These are phyloP conservation scores for Shiraia bambusicola DNA, from an alignment of 2,329 filamentous ascomycete genomes.

Conservation along the genomic window DNA sequence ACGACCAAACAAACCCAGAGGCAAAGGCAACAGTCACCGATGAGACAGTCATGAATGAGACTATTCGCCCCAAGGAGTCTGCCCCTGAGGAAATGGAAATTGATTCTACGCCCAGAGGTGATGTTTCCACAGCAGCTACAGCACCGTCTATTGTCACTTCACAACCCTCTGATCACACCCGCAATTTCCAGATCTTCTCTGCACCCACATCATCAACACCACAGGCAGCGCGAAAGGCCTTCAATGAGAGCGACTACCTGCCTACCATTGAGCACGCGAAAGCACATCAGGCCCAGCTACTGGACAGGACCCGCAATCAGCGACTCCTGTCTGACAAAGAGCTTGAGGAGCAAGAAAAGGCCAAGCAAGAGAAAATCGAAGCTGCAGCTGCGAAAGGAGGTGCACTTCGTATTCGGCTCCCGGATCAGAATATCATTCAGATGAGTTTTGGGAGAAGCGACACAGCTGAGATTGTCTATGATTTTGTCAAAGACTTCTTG, in stretches of 20 bases:
- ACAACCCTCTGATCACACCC: conserved; percentile 18
- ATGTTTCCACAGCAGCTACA: conserved; percentile 15
- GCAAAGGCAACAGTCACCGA: conserved; percentile 26
- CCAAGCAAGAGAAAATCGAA: conserved; percentile 92
- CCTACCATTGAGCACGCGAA: conserved; percentile 76
- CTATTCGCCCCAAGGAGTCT: conserved; percentile 22
- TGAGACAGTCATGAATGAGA: conserved; percentile 10
- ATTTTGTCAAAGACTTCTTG: conserved; percentile 72
- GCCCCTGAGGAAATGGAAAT: conserved; percentile 36
- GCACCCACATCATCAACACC: conserved; percentile 75
- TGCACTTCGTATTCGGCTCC: conserved; percentile 4
- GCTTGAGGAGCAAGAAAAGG: conserved; percentile 89
- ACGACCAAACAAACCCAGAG: conserved; percentile 26
- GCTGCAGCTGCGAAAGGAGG: conserved; percentile 55
- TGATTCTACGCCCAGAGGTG: conserved; percentile 20
- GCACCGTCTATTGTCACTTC: conserved; percentile 15
- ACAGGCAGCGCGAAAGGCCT: conserved; percentile 66
- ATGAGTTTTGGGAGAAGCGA: conserved; percentile 69
- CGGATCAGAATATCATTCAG: conserved; percentile 59
- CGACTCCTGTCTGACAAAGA: conserved; percentile 78
- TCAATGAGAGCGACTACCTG: conserved; percentile 74
- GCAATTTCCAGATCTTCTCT: conserved; percentile 71
- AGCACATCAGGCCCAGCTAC: conserved; percentile 69
- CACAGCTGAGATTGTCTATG: conserved; percentile 71
- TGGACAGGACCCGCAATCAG: conserved; percentile 82